A percentile compares a stretch with the other conserved stretches of the same genome.
Conservation (phyloP, 2,329 filamentous ascomycete species). For the Alternaria ventricosa region DNA sequence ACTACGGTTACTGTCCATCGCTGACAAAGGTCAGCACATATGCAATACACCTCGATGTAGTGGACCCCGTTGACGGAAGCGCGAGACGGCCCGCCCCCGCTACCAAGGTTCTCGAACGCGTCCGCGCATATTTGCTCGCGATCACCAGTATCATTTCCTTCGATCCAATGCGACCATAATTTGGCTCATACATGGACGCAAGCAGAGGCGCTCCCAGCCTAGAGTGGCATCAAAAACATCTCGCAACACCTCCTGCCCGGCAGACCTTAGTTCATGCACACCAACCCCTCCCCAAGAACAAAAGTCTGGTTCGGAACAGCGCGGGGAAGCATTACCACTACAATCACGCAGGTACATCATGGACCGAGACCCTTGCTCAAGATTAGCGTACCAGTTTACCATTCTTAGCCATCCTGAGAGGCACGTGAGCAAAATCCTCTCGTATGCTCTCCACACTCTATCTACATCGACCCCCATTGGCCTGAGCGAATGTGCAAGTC, state of each 20-base stretch:
- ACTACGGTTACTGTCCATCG: too few relatives aligned
- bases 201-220: neutral
- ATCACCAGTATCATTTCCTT: neutral
- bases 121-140: neutral
- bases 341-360: neutral
- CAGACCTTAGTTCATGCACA: neutral
- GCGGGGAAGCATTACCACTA: neutral
- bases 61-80: constrained; percentile 1
- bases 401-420: too few relatives aligned
- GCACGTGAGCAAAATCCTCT: neutral
- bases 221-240: neutral
- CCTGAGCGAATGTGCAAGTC: neutral
- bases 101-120: constrained; percentile 9
- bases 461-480: neutral
- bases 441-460: neutral
- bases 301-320: neutral
- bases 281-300: neutral
- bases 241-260: neutral
- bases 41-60: neutral
- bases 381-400: neutral
- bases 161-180: neutral
- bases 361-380: neutral
- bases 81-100: constrained; percentile 4
- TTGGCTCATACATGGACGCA: neutral
- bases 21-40: neutral